A percentile compares a stretch with the other conserved stretches of the same genome.
phyloP scores from a whole-genome alignment of 1,139 yeast genomes.

The Suzukiozyma palmioleophila region DNA sequence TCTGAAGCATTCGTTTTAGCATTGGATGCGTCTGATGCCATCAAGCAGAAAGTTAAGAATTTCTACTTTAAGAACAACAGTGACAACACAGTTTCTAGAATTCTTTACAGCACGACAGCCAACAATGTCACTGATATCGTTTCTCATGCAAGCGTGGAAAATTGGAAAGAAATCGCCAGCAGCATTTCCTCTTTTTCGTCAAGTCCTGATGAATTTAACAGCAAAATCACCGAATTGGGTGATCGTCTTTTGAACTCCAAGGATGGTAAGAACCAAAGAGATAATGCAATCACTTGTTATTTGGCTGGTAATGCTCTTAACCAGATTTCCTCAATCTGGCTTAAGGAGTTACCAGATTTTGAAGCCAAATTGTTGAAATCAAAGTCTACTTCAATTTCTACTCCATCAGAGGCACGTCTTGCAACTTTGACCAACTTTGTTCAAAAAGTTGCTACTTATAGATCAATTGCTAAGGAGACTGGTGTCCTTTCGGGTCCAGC shows the following conservation, averaged over 20 bases:
- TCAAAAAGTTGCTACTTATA: conserved; percentile 76
- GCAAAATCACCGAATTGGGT: conserved; percentile 65
- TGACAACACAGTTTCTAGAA: conserved; percentile 60
- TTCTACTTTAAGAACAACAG: conserved; percentile 64
- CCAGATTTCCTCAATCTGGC: conserved; percentile 79
- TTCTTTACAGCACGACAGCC: conserved; percentile 61
- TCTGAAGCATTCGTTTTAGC: conserved; percentile 83
- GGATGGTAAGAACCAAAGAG: conserved; percentile 38
- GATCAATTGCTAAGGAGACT: conserved; percentile 45
- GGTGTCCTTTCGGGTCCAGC: conserved; percentile 44
- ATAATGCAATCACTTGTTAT: conserved; percentile 73
- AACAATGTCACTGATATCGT: conserved; percentile 69
- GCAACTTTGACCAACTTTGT: conserved; percentile 78
- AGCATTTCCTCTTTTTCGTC: conserved; percentile 58
- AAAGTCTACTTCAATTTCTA: conserved; percentile 32
- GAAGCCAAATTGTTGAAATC: conserved; percentile 51
- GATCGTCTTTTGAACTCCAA: conserved; percentile 45
- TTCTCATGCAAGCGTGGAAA: conserved; percentile 65
- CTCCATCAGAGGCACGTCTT: conserved; percentile 84
- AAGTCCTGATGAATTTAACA: conserved; percentile 44
- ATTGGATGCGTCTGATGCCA: conserved; percentile 57
- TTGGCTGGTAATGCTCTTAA: conserved; percentile 80
- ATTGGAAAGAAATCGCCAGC: conserved; percentile 83
- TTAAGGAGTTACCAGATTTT: conserved; percentile 59
- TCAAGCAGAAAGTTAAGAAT: conserved; percentile 64